Percentiles rank a stretch among this genome's conserved stretches.
phyloP scores from a whole-genome alignment of 805 yeast genomes.

The Cyberlindnera xylosilytica region DNA sequence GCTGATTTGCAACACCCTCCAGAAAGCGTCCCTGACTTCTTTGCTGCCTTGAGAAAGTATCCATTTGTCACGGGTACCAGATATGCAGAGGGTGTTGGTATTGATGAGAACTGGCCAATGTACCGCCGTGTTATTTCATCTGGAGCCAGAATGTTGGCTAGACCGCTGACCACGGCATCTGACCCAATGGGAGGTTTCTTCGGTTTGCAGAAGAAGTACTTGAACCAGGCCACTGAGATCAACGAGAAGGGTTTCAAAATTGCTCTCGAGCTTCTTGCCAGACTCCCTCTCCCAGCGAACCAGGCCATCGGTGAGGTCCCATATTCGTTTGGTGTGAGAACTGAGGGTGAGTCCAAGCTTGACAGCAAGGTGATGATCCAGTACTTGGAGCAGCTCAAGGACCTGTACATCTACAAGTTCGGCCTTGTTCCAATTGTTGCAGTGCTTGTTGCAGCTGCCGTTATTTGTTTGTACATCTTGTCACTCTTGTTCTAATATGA shows the following conservation, averaged over 20 bases:
- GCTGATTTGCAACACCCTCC: constrained; percentile 55
- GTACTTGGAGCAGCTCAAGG: constrained; percentile 44
- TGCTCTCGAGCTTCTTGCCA: constrained; percentile 46
- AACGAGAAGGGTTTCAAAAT: constrained; percentile 47
- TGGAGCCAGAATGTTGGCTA: constrained; percentile 47
- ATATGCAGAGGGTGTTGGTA: constrained; percentile 53
- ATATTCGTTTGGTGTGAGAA: constrained; percentile 50
- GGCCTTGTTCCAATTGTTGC: constrained; percentile 37
- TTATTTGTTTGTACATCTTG: constrained; percentile 30
- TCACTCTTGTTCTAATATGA: constrained; percentile 19
- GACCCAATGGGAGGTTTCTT: constrained; percentile 55
- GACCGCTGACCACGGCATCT: constrained; percentile 47
- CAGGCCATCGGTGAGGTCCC: constrained; percentile 44
- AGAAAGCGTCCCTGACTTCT: constrained; percentile 44
- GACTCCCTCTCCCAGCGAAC: constrained; percentile 39
- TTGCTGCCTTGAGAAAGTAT: constrained; percentile 37
- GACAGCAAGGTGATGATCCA: constrained; percentile 48
- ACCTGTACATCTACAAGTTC: constrained; percentile 43
- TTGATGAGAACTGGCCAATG: constrained; percentile 52
- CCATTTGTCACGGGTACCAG: constrained; percentile 50
- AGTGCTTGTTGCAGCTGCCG: constrained; percentile 30
- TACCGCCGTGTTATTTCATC: constrained; percentile 47
- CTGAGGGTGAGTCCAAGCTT: constrained; percentile 50
- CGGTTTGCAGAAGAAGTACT: constrained; percentile 45
- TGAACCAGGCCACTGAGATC: constrained; percentile 32